Evolutionary conservation across 129 eudicot species (phyloP).

Genomic region (Erigeron canadensis): DNA sequence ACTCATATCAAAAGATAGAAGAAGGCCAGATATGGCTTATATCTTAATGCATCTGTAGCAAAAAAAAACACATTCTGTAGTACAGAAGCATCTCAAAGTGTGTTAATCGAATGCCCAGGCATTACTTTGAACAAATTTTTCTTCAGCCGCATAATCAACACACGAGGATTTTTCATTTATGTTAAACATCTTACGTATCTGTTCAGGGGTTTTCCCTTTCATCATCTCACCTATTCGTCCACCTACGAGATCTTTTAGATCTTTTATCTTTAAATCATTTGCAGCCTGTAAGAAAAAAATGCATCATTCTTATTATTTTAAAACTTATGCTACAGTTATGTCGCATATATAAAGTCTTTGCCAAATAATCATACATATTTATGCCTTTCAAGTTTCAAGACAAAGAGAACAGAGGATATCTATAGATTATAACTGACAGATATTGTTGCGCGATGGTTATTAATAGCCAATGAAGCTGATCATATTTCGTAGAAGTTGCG

Average conservation of each 20-base stretch:
- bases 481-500: too few species aligned
- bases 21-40: neutral
- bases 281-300: slow-evolving; percentile 15
- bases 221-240: slow-evolving; percentile 6
- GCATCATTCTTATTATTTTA: neutral
- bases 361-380: too few species aligned
- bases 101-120: neutral
- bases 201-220: slow-evolving; percentile 16
- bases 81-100: neutral
- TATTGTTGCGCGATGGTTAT: too few species aligned
- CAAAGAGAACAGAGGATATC: too few species aligned
- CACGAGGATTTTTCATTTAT: slow-evolving; percentile 1
- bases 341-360: too few species aligned
- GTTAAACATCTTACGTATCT: slow-evolving; percentile 24
- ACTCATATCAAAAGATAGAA: too few species aligned
- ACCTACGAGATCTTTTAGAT: slow-evolving; percentile 1
- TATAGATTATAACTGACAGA: too few species aligned
- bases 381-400: too few species aligned
- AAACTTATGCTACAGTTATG: too few species aligned
- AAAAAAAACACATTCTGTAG: too few species aligned
- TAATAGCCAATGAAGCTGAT: too few species aligned
- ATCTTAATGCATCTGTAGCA: neutral
- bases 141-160: slow-evolving; percentile 15
- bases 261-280: slow-evolving; percentile 21
- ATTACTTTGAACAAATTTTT: neutral